phyloP scores from a whole-genome alignment of 352 stramenopile species.

The Phytophthora hybrid region DNA sequence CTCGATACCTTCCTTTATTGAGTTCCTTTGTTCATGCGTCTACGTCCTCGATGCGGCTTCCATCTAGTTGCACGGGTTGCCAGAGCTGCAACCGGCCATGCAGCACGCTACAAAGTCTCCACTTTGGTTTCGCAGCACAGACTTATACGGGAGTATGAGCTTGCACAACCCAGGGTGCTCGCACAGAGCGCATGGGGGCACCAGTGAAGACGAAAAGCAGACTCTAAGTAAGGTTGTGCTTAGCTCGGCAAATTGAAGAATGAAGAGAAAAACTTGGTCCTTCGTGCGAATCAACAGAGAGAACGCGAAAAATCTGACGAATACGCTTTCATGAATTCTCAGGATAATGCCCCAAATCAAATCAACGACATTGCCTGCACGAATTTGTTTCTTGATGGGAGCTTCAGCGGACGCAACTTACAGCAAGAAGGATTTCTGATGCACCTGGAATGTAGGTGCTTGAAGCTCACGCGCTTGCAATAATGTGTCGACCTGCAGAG shows the following conservation, averaged over 20 bases:
- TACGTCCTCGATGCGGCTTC: background rate
- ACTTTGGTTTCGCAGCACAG: background rate
- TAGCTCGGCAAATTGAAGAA: background rate
- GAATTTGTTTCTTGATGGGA: background rate
- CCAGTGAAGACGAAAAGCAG: background rate
- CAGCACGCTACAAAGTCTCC: background rate
- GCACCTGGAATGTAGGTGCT: conserved; percentile 44
- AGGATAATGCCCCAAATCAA: background rate
- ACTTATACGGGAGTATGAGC: background rate
- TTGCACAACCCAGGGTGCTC: background rate
- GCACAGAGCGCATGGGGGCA: background rate
- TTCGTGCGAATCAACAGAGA: background rate
- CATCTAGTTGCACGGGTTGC: background rate
- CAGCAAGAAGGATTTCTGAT: conserved; percentile 63
- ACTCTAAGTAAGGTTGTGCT: background rate
- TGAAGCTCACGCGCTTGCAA: conserved; percentile 41
- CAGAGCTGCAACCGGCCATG: too few relatives aligned
- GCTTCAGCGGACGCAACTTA: conserved; percentile 21
- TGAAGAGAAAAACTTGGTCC: background rate
- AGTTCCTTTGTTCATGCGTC: background rate
- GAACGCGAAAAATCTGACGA: background rate
- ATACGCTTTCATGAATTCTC: background rate
- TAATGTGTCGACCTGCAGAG: conserved; percentile 47
- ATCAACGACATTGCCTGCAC: background rate
- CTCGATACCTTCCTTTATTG: background rate